Base-by-base conservation (phyloP, 1,284 basidiomycete genomes). In the Naganishia cerealis region DNA sequence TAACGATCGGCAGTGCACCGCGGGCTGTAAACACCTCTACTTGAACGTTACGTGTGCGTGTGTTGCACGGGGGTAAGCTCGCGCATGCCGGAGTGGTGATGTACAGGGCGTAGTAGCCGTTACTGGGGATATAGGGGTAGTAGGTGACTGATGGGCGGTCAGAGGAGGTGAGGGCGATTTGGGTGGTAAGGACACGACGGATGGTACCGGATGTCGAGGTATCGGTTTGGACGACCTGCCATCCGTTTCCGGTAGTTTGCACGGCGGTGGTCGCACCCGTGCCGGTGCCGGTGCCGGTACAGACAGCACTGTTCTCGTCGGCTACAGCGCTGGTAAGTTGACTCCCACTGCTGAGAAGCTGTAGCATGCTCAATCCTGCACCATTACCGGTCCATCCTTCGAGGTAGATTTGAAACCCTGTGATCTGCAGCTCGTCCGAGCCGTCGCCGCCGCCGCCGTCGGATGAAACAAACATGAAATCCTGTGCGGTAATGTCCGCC, bases 21-120 rank as follows among this genome's bases (percentile, higher is more conserved):
- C 83, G 83, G 0, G 88, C 87, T 10, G 92, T 90, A 78, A 91
- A 92, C 21, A 96, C 87, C 5, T 88, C 88, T 67, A 95, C 86
- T 72, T 89, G 84, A 59, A 97, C 92, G 0, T 86, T 86, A 3
- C 61, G 48, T 0, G 94, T 96, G 16, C 96, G 87, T 29, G 84
- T 80, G 24, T 79, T 82, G 76, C 95, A 99, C 46, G 95, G 90
- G 70, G 89, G 87, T 73, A 92, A 86, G 67, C 87, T 81, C 2
- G 82, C 81, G 80, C 95, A 99, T 13, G 94, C 94, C 0, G 95
- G 95, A 29, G 95, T 85, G 68, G 90, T 84, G 66, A 98, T 78
- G 79, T 88, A 90, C 73, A 97, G 84, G 57, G 90, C 86, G 79
- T 99, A 99, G 71, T 87, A 82, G 46, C 93, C 96, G 1, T 90